Base-by-base conservation (phyloP, 1,139 yeast genomes). In the Saccharomyces hybrid region DNA sequence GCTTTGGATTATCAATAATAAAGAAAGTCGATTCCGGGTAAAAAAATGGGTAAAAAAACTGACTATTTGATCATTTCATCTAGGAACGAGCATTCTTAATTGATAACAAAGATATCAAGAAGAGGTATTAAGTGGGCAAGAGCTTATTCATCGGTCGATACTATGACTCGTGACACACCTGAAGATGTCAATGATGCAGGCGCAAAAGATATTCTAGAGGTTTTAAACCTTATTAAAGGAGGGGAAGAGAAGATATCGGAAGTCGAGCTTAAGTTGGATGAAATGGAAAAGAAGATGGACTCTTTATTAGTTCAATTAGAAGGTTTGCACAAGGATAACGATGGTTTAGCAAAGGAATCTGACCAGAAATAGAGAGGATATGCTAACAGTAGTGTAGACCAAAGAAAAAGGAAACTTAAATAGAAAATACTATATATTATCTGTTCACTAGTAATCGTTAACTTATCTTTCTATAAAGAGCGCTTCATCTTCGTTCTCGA, bases 201-300 rank as follows among this genome's bases (percentile, higher is more conserved):
- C n/a, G 52, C 60, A 4, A 54, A 52, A 19, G 55, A 58, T 23
- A 55, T 63, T 31, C 50, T 56, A 27, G 62, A 60, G 16, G 61
- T 62, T 14, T 60, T 61, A 28, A 73, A 75, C 61, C 75, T 78
- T 60, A 68, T 83, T 49, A 75, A 75, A 52, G 82, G 81, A 53
- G 87, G 85, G 1, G 87, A 83, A 62, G 67, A 70, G 52, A 78
- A 82, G 8, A 86, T 86, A 0, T 69, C 70, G 5, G 77, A 73
- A 54, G 70, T 83, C 59, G 88, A 83, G 65, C 70, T 73, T 56
- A 75, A 80, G 78, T 70, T 83, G 47, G 86, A 82, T 60, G 69
- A 72, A 28, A 70, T 83, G 48, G 88, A 83, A 61, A 75, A 74
- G 31, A 80, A 78, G 59, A 77, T 83, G 73, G 84, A 57, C 19